Evolutionary conservation across 257 asterid species (phyloP), one percentile per base, ranked within the genome.

Genomic region (Thymus quinquecostatus): DNA sequence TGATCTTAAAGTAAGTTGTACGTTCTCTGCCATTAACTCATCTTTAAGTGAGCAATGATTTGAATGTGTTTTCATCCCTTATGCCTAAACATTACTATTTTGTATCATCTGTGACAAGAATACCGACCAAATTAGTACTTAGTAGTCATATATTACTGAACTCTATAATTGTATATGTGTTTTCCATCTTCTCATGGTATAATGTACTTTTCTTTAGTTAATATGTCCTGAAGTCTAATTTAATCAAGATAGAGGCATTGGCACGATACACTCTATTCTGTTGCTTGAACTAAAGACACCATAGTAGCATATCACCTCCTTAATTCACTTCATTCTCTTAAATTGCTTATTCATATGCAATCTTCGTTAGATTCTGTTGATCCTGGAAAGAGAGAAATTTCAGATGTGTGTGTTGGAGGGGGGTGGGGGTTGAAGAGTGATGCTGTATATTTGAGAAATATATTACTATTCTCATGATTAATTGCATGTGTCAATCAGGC

Each of bases 1-100:
- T 75, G 92, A 95, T 78, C 71, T 92, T 48, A 86, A 88, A 85
- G 98, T 92, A 81, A 81, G 86, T 74, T 54, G 67, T 45, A 56
- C 77, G 68, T 12, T 64, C 50, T 72, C 48, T 64, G 38, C 67
- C 0, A 10, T 21, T 55, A 33, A 69, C 57, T 21, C 53, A 71
- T 60, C 70, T 53, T 27, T 44, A 40, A 51, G 45, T 63, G 66
- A 49, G 71, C 74, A 14, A 48, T 66, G 4, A 10, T 54, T 34
- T 14, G n/a, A 68, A 58, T 51, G 58, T 62, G 63, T 70, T 54
- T 21, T 43, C 54, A 13, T 57, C 34, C 38, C 47, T 49, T 28
- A 8, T 73, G 71, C 75, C 44, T 1, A 63, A 72, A 36, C 40
- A 34, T 68, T 64, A 41, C 64, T 60, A 28, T 10, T n/a, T 6